A percentile compares a stretch with the other conserved stretches of the same genome.
phyloP scores from a whole-genome alignment of 805 yeast species.

The Starmerella geochares region DNA sequence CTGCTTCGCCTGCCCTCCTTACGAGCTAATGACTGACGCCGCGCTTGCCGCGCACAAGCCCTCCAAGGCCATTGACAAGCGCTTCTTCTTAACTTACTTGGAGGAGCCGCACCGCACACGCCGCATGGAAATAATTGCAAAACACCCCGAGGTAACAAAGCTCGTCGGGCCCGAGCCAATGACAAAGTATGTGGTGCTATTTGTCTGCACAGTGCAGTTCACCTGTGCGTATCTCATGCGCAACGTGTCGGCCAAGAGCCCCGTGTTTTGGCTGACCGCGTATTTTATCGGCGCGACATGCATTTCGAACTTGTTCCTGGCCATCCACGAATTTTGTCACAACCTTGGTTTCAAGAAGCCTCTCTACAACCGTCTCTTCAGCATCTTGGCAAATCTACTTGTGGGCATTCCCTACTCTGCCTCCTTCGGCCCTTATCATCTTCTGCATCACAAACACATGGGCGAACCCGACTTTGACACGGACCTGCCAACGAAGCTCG shows the following conservation, averaged over 20 bases:
- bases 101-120: slow-evolving; percentile 72
- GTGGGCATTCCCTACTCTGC: slow-evolving; percentile 88
- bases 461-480: slow-evolving; percentile 81
- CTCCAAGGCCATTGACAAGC: slow-evolving; percentile 15
- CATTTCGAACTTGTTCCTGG: slow-evolving; percentile 72
- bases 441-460: slow-evolving; percentile 78
- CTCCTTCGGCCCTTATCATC: slow-evolving; percentile 80
- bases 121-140: slow-evolving; percentile 60
- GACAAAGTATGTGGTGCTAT: slow-evolving; percentile 63
- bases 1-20: background rate
- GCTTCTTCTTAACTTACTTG: slow-evolving; percentile 71
- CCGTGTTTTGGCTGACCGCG: slow-evolving; percentile 51
- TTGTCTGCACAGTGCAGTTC: slow-evolving; percentile 62
- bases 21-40: background rate
- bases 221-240: slow-evolving; percentile 51
- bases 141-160: slow-evolving; percentile 69
- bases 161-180: slow-evolving; percentile 77
- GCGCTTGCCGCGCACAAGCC: background rate
- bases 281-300: slow-evolving; percentile 79
- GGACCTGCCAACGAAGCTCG: slow-evolving; percentile 73
- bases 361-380: slow-evolving; percentile 61
- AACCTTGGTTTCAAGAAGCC: slow-evolving; percentile 76
- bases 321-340: slow-evolving; percentile 82
- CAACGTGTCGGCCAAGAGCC: slow-evolving; percentile 42
- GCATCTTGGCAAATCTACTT: slow-evolving; percentile 70